These are phyloP conservation scores for Proliferodiscus dingleyae DNA, from an alignment of 2,329 filamentous ascomycete species.

Conservation along the genomic window DNA sequence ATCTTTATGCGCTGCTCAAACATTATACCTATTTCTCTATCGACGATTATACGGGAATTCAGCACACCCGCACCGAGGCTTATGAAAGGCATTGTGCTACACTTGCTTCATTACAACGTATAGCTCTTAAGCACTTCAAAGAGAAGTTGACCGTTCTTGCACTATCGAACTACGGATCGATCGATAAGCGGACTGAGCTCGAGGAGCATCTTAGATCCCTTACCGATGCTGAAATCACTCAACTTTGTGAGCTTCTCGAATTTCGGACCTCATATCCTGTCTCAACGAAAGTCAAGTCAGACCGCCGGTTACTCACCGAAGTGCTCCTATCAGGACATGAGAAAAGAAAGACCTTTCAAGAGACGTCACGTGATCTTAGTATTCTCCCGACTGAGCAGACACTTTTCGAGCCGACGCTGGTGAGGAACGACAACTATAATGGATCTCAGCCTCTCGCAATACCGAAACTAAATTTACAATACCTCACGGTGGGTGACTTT, in stretches of 20 bases:
- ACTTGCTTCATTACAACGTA: conserved; percentile 74
- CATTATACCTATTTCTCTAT: conserved; percentile 89
- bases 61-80: conserved; percentile 66
- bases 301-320: conserved; percentile 64
- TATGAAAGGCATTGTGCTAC: conserved; percentile 75
- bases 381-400: conserved; percentile 79
- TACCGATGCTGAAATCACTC: conserved; percentile 66
- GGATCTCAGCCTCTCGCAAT: conserved; percentile 82
- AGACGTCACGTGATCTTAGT: conserved; percentile 63
- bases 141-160: conserved; percentile 88
- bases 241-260: conserved; percentile 67
- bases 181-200: conserved; percentile 76
- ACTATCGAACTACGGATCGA: conserved; percentile 84
- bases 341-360: conserved; percentile 75
- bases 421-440: conserved; percentile 82
- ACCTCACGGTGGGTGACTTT: conserved; percentile 91
- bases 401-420: conserved; percentile 73
- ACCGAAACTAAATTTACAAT: conserved; percentile 92
- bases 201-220: conserved; percentile 68
- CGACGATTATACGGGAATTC: conserved; percentile 81
- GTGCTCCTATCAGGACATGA: conserved; percentile 72
- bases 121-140: conserved; percentile 76
- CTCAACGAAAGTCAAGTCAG: conserved; percentile 56
- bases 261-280: conserved; percentile 79
- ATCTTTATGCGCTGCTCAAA: conserved; percentile 72